Conservation (phyloP, 139 green algal genomes). For the Ettlia oleoabundans region DNA sequence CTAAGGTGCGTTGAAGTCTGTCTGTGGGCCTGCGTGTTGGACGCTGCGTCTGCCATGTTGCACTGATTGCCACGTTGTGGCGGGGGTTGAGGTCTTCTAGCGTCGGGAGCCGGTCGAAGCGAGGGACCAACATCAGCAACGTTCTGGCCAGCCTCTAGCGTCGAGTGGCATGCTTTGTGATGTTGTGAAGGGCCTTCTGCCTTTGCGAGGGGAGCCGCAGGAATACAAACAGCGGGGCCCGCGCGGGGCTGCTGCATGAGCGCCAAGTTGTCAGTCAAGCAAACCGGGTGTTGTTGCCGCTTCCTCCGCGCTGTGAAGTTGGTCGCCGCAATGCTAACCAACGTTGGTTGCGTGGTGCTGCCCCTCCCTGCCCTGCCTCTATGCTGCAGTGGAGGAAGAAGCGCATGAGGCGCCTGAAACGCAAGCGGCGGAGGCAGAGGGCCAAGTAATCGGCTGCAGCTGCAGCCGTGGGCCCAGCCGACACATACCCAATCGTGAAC, state of each 20-base stretch:
- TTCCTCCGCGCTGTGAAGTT: neutral
- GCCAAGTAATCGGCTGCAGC: constrained; percentile 28
- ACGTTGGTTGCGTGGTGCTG: neutral
- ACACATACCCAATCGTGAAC: neutral
- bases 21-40: neutral
- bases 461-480: neutral
- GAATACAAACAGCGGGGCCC: too few species aligned
- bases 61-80: neutral
- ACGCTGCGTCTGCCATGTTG: neutral
- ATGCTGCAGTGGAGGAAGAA: constrained; percentile 43
- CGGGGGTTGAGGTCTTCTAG: neutral
- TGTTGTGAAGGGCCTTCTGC: too few species aligned
- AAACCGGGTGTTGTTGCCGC: too few species aligned
- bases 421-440: constrained; percentile 41
- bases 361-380: neutral
- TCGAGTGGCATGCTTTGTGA: too few species aligned
- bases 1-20: neutral
- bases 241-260: too few species aligned
- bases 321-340: neutral
- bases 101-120: neutral
- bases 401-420: constrained; percentile 40
- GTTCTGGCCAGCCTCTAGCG: too few species aligned
- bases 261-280: too few species aligned
- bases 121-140: neutral
- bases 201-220: too few species aligned